phyloP scores from a whole-genome alignment of 2,329 filamentous ascomycete genomes.

The Exophiala sp. region DNA sequence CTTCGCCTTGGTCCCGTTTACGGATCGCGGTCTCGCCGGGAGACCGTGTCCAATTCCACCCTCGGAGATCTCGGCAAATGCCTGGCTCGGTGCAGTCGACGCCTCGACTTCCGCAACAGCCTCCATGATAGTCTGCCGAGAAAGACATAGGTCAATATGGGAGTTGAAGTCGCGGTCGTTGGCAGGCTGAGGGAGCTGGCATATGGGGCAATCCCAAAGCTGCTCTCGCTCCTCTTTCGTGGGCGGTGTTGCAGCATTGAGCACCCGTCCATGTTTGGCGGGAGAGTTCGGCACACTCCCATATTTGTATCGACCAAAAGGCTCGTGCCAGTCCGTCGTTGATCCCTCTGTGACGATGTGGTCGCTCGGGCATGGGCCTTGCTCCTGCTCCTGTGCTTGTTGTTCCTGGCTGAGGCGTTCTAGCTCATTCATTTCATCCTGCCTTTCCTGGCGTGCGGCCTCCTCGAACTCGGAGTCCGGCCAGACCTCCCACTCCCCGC shows the following conservation, averaged over 20 bases:
- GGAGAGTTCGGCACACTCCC: constrained; percentile 26
- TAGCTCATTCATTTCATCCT: constrained; percentile 56
- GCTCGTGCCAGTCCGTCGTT: constrained; percentile 28
- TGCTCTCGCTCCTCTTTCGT: constrained; percentile 10
- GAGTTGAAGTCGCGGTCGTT: constrained; percentile 80
- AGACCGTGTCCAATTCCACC: not conserved
- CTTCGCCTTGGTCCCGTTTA: not conserved
- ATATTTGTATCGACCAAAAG: constrained; percentile 28
- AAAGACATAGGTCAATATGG: constrained; percentile 89
- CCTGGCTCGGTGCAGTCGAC: not conserved
- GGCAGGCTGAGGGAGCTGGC: constrained; percentile 65
- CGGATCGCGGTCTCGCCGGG: not conserved
- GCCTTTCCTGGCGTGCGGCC: constrained; percentile 53
- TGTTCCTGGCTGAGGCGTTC: constrained; percentile 58
- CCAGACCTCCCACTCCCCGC: constrained; percentile 59
- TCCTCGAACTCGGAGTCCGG: constrained; percentile 62
- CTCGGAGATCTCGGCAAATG: constrained; percentile 4
- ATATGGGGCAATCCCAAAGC: constrained; percentile 82
- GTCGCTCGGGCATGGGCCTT: constrained; percentile 8
- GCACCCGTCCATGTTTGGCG: constrained; percentile 12
- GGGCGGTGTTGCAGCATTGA: constrained; percentile 4
- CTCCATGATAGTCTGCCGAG: constrained; percentile 76
- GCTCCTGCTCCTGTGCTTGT: constrained; percentile 33
- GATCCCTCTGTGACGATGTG: not conserved
- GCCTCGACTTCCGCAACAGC: constrained; percentile 48